A percentile compares a stretch with the other conserved stretches of the same genome.
These are phyloP conservation scores for Saxophila tyrrhenica DNA, from an alignment of 495 filamentous ascomycete genomes.

Conservation along the genomic window DNA sequence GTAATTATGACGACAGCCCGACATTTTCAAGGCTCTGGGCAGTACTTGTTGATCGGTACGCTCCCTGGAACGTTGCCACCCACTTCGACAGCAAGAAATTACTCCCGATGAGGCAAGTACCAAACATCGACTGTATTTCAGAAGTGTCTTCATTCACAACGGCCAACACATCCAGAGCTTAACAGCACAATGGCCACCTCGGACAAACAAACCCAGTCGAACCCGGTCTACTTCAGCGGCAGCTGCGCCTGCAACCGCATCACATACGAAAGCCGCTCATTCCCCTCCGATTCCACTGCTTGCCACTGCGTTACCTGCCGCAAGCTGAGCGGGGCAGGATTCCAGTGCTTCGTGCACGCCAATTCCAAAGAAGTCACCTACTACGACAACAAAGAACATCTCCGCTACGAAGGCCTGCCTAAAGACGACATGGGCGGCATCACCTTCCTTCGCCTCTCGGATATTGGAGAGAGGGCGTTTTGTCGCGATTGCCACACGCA, in stretches of 20 bases:
- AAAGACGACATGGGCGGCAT: constrained; percentile 8
- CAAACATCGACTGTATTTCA: no score
- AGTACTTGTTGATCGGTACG: no score
- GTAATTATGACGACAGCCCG: no score
- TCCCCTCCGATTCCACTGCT: not conserved
- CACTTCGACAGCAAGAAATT: not conserved
- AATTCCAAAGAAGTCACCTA: constrained; percentile 1
- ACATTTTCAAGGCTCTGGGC: no score
- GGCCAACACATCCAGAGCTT: no score
- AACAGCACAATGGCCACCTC: not conserved
- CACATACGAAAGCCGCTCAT: not conserved
- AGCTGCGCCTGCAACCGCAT: constrained; percentile 11
- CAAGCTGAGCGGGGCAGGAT: constrained; percentile 7
- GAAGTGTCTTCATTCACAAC: no score
- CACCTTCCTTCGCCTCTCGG: constrained; percentile 2
- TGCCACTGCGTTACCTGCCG: constrained; percentile 11
- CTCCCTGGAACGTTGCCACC: no score
- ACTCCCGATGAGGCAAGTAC: not conserved
- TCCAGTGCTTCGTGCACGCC: constrained; percentile 1
- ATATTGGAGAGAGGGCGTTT: constrained; percentile 1
- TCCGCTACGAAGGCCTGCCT: constrained; percentile 11
- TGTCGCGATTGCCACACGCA: constrained; percentile 5
- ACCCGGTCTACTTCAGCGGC: not conserved
- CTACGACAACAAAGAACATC: constrained; percentile 10
- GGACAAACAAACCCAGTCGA: not conserved